Conservation (phyloP, 495 filamentous ascomycete genomes). For the Aspergillus wentii region DNA sequence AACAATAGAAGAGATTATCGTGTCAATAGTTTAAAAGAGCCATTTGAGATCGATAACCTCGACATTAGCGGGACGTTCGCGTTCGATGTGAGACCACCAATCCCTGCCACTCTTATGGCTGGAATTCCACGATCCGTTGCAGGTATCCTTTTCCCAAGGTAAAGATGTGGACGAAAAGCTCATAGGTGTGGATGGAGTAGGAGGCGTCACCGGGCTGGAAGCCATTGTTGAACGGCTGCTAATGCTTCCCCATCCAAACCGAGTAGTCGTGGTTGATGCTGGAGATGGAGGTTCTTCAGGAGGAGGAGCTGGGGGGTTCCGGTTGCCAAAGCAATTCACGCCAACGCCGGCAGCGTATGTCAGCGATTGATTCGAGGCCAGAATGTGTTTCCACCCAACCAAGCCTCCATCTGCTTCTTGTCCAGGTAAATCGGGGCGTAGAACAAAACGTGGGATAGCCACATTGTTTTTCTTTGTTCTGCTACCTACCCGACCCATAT, state of each 20-base stretch:
- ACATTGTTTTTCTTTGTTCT: slow-evolving; percentile 22
- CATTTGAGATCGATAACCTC: slow-evolving; percentile 33
- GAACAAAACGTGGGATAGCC: slow-evolving; percentile 38
- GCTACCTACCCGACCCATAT: slow-evolving; percentile 37
- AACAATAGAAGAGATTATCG: too few species aligned
- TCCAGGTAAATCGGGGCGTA: slow-evolving; percentile 39
- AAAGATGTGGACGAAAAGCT: slow-evolving; percentile 24
- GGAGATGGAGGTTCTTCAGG: slow-evolving; percentile 34
- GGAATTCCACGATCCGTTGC: slow-evolving; percentile 44
- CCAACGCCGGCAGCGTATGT: slow-evolving; percentile 37
- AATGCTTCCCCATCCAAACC: slow-evolving; percentile 38
- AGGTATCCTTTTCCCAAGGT: slow-evolving; percentile 42
- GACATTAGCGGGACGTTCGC: slow-evolving; percentile 37
- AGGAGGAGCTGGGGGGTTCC: slow-evolving; percentile 14
- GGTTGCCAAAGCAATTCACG: slow-evolving; percentile 33
- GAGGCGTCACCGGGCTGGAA: slow-evolving; percentile 29
- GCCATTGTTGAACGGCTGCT: slow-evolving; percentile 26
- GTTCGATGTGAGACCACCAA: slow-evolving; percentile 50
- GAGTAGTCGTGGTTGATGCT: slow-evolving; percentile 25
- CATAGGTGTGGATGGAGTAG: slow-evolving; percentile 33
- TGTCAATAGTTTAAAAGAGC: slow-evolving; percentile 27
- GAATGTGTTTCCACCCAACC: slow-evolving; percentile 41
- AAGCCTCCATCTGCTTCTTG: slow-evolving; percentile 42
- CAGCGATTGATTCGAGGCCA: slow-evolving; percentile 38
- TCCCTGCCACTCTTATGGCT: slow-evolving; percentile 36